Evolutionary conservation across 108 stramenopile genomes (phyloP), one percentile per base, ranked within the genome.

Genomic region (Nitzschia sp.): DNA sequence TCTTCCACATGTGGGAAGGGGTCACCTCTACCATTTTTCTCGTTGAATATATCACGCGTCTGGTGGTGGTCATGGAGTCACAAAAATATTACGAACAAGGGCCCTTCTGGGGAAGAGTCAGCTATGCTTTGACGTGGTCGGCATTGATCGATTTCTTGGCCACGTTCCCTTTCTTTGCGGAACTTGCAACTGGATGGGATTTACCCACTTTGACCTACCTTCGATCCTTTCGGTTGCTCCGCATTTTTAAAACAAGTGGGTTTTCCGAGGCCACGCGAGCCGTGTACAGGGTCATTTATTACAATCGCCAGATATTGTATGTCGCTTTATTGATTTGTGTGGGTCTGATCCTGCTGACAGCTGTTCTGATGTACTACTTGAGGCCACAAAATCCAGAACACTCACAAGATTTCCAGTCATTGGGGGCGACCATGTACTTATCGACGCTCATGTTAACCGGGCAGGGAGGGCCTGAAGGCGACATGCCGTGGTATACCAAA

Each of bases 361-460:
- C 77, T 6, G 58, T 88, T 2, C 60, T 88, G n/a, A 66, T 91
- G 77, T 91, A 88, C 54, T 83, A 87, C 53, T 63, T 85, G 13
- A 72, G 88, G 46, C 88, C 88, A 11, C 54, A 68, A 53, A 66
- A 82, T 21, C 45, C 50, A 15, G 30, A 52, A 50, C 63, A 52
- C 31, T 64, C 63, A 0, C 63, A 64, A 47, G 61, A 69, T 35
- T 86, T 89, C 52, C 30, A 69, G 30, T 73, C 70, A 19, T 79
- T 90, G 46, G 66, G 68, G 15, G 55, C 81, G 23, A 87, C 89
- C n/a, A 81, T 90, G 80, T 85, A 83, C 36, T 35, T 84, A 11
- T 58, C 84, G 11, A 70, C 80, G 17, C 54, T 90, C 22, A 83
- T 90, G 85, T 58, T 90, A 16, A 90, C 89, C 25, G 89, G 89